Evolutionary conservation across 164 flowering plant genomes (phyloP), one percentile per base, ranked within the genome.

Genomic region (Nymphaea colorata): DNA sequence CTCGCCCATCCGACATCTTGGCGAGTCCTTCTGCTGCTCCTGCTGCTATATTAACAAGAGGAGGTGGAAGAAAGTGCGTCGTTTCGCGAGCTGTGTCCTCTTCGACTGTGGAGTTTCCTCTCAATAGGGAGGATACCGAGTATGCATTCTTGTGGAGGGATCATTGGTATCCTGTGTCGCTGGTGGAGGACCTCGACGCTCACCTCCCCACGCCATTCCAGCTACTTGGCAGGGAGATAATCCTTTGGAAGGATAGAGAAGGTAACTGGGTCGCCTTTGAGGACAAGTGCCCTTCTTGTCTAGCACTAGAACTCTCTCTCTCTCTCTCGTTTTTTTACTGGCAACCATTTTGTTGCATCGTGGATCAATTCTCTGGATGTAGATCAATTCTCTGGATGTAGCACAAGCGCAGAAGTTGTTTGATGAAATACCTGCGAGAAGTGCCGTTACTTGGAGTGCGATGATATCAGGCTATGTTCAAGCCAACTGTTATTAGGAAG

Each of bases 81-180:
- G 55, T 47, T 6, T 6, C 6, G 55, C 6, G 55, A 6, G 55
- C 55, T 47, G 55, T 12, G 55, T 2, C 55, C 11, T 47, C 55
- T 6, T 47, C 55, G 55, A 6, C 55, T 47, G 55, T 12, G 55
- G 55, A 6, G 55, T 6, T 12, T 6, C 11, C 55, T 47, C 55
- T 12, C 11, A 6, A 47, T 6, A 47, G 55, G 11, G 55, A 47
- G 6, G 55, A 47, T 6, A 47, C 11, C 11, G 55, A 47, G 55
- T 47, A 6, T 12, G 55, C 81, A 62, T 94, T 94, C 67, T 74
- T 82, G 3, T 94, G 97, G 98, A 82, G 90, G 69, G 97, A 91
- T 74, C 90, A 94, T 57, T 93, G 98, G 98, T 93, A 93, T 76
- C 98, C 97, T 0, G 94, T 93, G 69, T 91, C 98, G 5, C 76